A percentile compares a stretch with the other conserved stretches of the same genome.
phyloP scores from a whole-genome alignment of 169 alveolate genomes.

The Cryptosporidium sp. region DNA sequence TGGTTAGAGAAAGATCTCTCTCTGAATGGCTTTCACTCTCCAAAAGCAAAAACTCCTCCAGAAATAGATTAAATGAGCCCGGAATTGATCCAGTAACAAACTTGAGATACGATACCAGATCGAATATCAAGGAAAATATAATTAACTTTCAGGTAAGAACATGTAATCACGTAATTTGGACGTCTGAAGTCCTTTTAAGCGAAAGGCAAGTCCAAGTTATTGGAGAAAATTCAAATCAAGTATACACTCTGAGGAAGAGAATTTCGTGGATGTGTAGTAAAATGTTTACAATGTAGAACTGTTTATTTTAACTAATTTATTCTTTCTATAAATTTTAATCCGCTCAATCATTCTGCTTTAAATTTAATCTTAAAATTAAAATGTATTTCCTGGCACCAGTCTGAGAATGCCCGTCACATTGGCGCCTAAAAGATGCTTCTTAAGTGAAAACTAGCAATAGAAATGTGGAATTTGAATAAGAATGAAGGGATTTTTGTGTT shows the following conservation, averaged over 20 bases:
- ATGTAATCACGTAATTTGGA: constrained; percentile 62
- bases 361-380: neutral
- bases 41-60: neutral
- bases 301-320: neutral
- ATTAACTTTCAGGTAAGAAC: constrained; percentile 15
- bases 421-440: constrained; percentile 5
- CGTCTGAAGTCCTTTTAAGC: constrained; percentile 22
- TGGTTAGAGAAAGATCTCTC: constrained; percentile 60
- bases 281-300: constrained; percentile 10
- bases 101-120: constrained; percentile 26
- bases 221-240: constrained; percentile 12
- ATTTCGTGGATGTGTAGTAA: constrained; percentile 55
- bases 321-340: neutral
- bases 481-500: neutral
- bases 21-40: constrained; percentile 36
- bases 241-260: neutral
- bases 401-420: neutral
- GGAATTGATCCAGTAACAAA: constrained; percentile 44
- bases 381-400: neutral
- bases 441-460: neutral
- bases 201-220: constrained; percentile 26
- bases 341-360: neutral
- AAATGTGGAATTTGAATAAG: neutral
- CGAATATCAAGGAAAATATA: constrained; percentile 10
- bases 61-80: neutral